Conservation (phyloP, 2,329 filamentous ascomycete species). For the Aspergillus viridinutans region DNA sequence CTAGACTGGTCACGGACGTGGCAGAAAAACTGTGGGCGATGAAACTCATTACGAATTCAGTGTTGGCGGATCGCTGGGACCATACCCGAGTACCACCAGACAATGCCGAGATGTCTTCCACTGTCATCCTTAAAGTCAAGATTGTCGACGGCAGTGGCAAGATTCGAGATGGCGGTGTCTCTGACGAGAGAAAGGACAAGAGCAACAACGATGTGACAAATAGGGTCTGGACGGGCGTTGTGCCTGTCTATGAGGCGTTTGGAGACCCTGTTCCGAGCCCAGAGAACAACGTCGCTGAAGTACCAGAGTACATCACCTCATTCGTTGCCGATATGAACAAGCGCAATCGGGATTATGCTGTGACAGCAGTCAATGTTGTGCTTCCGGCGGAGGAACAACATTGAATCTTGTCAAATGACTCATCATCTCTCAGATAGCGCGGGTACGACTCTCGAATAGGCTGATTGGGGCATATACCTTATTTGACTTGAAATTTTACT, state of each 20-base stretch:
- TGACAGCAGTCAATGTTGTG: constrained; percentile 23
- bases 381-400: constrained; percentile 30
- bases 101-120: constrained; percentile 68
- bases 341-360: constrained; percentile 41
- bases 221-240: constrained; percentile 57
- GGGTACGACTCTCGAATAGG: not conserved
- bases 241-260: constrained; percentile 60
- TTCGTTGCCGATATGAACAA: constrained; percentile 50
- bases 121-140: constrained; percentile 65
- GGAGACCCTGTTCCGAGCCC: constrained; percentile 60
- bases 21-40: constrained; percentile 76
- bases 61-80: constrained; percentile 66
- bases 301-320: constrained; percentile 60
- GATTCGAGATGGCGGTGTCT: constrained; percentile 61
- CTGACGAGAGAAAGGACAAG: constrained; percentile 56
- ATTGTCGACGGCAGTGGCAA: constrained; percentile 73
- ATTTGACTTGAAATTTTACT: not conserved
- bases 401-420: constrained; percentile 5
- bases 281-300: constrained; percentile 54
- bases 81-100: constrained; percentile 67
- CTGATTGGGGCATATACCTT: not conserved
- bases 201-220: constrained; percentile 44
- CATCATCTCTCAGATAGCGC: not conserved
- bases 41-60: constrained; percentile 69
- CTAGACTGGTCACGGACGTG: constrained; percentile 59